Base-by-base conservation (phyloP, 2,329 filamentous ascomycete species). In the Massarina eburnea region DNA sequence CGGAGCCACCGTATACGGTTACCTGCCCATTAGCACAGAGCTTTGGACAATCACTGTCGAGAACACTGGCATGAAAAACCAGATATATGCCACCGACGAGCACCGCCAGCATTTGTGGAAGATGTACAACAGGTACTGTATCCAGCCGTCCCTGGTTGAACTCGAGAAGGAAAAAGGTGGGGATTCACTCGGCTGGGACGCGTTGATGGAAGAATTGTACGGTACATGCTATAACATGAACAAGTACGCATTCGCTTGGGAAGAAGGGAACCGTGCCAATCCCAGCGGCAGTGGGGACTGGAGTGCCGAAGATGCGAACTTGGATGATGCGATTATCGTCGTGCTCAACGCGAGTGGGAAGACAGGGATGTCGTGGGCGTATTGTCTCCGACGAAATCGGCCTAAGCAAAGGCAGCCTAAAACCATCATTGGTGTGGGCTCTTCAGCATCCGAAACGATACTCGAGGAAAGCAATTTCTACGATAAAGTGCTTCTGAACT, bases 91-190 rank as follows among this genome's bases (percentile, higher is more conserved):
- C 33, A 62, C 60, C 5, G 73, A 64, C 47, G 55, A 54, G 3
- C 65, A 74, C 51, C 58, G 75, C 0, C 51, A 63, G 27, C 43
- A 60, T 9, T 45, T 75, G 27, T 72, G 73, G 70, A 61, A 64
- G 1, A 45, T 78, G 3, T 79, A 79, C 55, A 79, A 79, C 57
- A 68, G 68, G 12, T 78, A 76, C 48, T 24, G 62, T 14, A 8
- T 26, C 21, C 39, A 44, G 3, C 40, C 43, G 7, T 36, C 59
- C 2, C 41, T 59, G 7, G 5, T 18, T 7, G 36, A 55, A 8
- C 27, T 54, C 6, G 49, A 49, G 20, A 14, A 42, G 7, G 2
- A 36, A 46, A 9, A 38, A 29, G 4, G 4, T 21, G 4, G 48
- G 8, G 51, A 59, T 10, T 44, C 17, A 3, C 35, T 58, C 15